Conservation (phyloP, 2,329 filamentous ascomycete species). For the Fusarium praegraminearum region DNA sequence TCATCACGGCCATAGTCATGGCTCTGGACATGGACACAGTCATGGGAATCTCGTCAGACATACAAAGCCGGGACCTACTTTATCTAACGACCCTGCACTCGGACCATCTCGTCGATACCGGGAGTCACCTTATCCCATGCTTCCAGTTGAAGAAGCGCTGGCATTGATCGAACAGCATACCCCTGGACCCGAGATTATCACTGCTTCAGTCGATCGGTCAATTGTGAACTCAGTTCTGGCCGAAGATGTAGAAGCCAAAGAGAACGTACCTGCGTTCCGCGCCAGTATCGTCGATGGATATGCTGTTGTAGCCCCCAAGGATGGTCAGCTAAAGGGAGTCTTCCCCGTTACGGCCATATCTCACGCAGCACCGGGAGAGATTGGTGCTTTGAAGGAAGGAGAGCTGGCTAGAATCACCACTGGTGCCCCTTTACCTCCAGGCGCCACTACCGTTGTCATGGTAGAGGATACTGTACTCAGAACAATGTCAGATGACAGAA, state of each 20-base stretch:
- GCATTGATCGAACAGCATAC: slow-evolving; percentile 78
- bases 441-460: slow-evolving; percentile 89
- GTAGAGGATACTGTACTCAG: slow-evolving; percentile 91
- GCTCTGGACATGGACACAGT: slow-evolving; percentile 63
- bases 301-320: slow-evolving; percentile 76
- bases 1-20: slow-evolving; percentile 63
- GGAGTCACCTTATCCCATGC: slow-evolving; percentile 91
- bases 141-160: slow-evolving; percentile 85
- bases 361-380: slow-evolving; percentile 81
- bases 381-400: slow-evolving; percentile 73
- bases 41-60: slow-evolving; percentile 79
- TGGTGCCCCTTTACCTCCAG: slow-evolving; percentile 87
- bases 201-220: slow-evolving; percentile 69
- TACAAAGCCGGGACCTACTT: slow-evolving; percentile 70
- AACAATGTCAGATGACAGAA: slow-evolving; percentile 79
- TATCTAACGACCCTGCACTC: slow-evolving; percentile 71
- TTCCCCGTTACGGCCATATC: slow-evolving; percentile 91
- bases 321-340: slow-evolving; percentile 76
- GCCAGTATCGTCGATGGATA: slow-evolving; percentile 99
- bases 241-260: slow-evolving; percentile 81
- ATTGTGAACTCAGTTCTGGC: slow-evolving; percentile 85
- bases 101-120: slow-evolving; percentile 79
- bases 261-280: slow-evolving; percentile 91
- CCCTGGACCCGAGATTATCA: slow-evolving; percentile 69
- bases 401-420: slow-evolving; percentile 93